These are phyloP conservation scores for Akanthomyces dipterigenus DNA, from an alignment of 2,329 filamentous ascomycete species.

Conservation along the genomic window DNA sequence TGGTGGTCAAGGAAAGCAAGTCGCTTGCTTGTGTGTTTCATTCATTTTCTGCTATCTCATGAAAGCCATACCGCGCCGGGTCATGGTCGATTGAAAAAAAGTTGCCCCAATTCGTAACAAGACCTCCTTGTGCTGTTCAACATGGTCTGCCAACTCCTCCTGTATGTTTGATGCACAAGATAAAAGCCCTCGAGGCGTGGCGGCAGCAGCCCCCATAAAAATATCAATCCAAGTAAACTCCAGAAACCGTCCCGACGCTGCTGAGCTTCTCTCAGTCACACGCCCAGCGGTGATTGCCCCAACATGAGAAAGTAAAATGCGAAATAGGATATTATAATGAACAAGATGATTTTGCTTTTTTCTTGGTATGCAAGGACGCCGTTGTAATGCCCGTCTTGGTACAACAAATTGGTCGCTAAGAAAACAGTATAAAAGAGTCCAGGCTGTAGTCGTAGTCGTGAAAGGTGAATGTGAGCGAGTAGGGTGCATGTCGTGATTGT, in stretches of 20 bases:
- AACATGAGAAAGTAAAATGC: conserved; percentile 2
- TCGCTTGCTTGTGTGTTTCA: background rate
- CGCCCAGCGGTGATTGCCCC: background rate
- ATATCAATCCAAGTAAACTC: conserved; percentile 2
- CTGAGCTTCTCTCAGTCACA: conserved; percentile 4
- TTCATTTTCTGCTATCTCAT: conserved; percentile 10
- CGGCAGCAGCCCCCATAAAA: background rate
- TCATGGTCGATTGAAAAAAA: background rate
- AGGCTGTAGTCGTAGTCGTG: background rate
- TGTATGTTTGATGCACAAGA: background rate
- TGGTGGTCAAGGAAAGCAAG: background rate
- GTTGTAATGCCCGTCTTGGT: conserved; percentile 14
- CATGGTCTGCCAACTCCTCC: background rate
- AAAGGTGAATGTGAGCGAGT: background rate
- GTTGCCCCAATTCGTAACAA: background rate
- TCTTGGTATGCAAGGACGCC: conserved; percentile 12
- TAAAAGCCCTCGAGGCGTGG: background rate
- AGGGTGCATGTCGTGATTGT: conserved; percentile 14
- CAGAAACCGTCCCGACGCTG: background rate
- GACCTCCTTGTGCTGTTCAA: background rate
- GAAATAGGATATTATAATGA: conserved; percentile 12
- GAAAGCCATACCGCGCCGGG: conserved; percentile 1
- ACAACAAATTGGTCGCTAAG: conserved; percentile 18
- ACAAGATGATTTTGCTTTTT: conserved; percentile 9
- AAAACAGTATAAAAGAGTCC: conserved; percentile 4